Percentiles rank a stretch among this genome's conserved stretches.
Evolutionary conservation across 495 filamentous ascomycete genomes (phyloP).

Genomic region (Penicillium ochrochloron): DNA sequence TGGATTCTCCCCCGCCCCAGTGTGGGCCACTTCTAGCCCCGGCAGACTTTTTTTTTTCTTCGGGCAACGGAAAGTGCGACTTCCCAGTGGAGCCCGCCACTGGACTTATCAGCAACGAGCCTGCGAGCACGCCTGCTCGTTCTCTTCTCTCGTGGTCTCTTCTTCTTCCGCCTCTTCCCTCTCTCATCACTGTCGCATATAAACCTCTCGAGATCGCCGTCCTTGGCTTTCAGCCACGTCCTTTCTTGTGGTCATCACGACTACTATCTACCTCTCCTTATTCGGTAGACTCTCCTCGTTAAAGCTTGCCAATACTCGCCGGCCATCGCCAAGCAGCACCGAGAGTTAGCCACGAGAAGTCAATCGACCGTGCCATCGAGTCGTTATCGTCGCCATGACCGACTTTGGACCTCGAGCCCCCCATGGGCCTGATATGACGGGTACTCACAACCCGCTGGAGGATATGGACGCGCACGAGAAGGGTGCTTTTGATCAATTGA

Average conservation of each 20-base stretch:
- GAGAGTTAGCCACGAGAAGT: conserved; percentile 2
- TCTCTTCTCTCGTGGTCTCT: conserved; percentile 10
- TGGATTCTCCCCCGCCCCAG: not conserved
- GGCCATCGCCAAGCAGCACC: conserved; percentile 1
- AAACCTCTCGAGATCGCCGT: conserved; percentile 29
- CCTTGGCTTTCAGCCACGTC: conserved; percentile 32
- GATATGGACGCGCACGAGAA: conserved; percentile 66
- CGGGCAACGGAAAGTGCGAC: conserved; percentile 3
- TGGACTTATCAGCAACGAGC: conserved; percentile 36
- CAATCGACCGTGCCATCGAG: not conserved
- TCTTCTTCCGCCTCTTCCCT: conserved; percentile 21
- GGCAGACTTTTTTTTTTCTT: conserved; percentile 22
- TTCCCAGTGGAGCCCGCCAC: conserved; percentile 24
- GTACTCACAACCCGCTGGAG: conserved; percentile 54
- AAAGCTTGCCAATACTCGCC: conserved; percentile 15
- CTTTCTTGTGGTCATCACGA: conserved; percentile 28
- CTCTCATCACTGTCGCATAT: conserved; percentile 16
- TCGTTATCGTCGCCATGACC: conserved; percentile 32
- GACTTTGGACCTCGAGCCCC: conserved; percentile 61
- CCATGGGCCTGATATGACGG: conserved; percentile 60
- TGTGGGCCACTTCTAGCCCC: conserved; percentile 1
- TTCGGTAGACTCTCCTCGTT: conserved; percentile 8
- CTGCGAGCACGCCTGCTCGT: conserved; percentile 30
- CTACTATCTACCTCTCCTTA: conserved; percentile 7
- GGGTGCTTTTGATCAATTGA: conserved; percentile 71